Base-by-base conservation (phyloP, 176 grass and related monocot species). In the Triticum turgidum region DNA sequence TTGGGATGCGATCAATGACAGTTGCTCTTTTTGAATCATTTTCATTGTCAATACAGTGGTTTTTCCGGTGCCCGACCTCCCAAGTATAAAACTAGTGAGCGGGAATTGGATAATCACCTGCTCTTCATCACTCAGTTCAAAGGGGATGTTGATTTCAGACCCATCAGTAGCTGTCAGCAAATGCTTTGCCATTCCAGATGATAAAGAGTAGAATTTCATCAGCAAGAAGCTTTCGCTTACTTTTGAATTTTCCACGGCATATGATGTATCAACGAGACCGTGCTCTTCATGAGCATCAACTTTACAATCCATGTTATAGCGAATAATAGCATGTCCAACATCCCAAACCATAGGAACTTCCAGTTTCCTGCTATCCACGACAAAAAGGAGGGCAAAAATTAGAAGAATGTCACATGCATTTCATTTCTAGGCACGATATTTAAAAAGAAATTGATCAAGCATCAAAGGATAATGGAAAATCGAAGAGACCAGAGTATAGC, bases 191-290 rank as follows among this genome's bases (percentile, higher is more conserved):
- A 94, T 65, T 35, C 92, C 90, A 29, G 92, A 91, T 45, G 95
- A 97, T 81, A 97, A 49, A 17, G 89, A 90, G 82, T 94, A 97
- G 78, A 97, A 97, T 49, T 92, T 97, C 95, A 97, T 93, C 30
- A 97, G 79, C 47, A 97, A 76, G 69, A 94, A 88, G 71, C 95
- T 97, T 56, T 97, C 92, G 15, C 64, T 93, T 68, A 97, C 95
- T 92, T 91, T 92, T 34, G 92, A 91, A 63, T 94, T 87, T 52
- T 97, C 95, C 73, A 92, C 65, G 12, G 70, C 63, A 34, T 62
- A 54, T 47, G 84, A 76, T 68, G 70, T 42, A 33, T 86, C 72
- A 39, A 80, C 35, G 18, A 80, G 67, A 62, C 52, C 71, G 30
- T 86, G 79, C 39, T 89, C 54, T 63, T 51, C 78, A 14, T 58